Conservation (phyloP, 2,329 filamentous ascomycete species). For the Pseudogymnoascus sp. region DNA sequence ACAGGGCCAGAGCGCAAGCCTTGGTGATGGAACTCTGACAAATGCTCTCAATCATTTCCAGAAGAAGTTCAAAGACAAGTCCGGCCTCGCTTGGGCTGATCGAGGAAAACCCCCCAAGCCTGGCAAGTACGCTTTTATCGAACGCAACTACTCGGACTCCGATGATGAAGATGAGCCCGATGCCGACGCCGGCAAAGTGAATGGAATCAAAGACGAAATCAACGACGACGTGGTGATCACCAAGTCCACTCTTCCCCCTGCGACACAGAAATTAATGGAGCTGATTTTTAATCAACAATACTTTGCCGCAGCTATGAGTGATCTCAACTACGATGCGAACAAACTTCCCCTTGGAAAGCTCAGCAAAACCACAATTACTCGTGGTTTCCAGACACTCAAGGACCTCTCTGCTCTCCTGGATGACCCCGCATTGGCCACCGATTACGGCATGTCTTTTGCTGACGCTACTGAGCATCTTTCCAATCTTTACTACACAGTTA, state of each 20-base stretch:
- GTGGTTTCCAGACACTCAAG: slow-evolving; percentile 71
- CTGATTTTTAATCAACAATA: slow-evolving; percentile 77
- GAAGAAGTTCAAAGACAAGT: slow-evolving; percentile 57
- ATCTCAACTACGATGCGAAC: slow-evolving; percentile 63
- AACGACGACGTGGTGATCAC: slow-evolving; percentile 31
- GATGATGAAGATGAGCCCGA: slow-evolving; percentile 38
- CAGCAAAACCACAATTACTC: slow-evolving; percentile 67
- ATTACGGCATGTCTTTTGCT: slow-evolving; percentile 34
- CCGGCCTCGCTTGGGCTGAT: slow-evolving; percentile 48
- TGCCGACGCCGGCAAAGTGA: slow-evolving; percentile 32
- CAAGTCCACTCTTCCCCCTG: slow-evolving; percentile 50
- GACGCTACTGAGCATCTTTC: slow-evolving; percentile 56
- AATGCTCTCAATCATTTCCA: slow-evolving; percentile 46
- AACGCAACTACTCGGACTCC: slow-evolving; percentile 66
- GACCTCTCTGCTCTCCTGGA: slow-evolving; percentile 63
- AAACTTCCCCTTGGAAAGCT: slow-evolving; percentile 82
- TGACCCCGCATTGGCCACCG: slow-evolving; percentile 39
- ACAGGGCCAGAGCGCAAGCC: slow-evolving; percentile 40
- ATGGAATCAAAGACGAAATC: background rate
- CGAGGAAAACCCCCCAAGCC: slow-evolving; percentile 50
- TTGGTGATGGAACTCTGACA: slow-evolving; percentile 37
- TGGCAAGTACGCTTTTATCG: slow-evolving; percentile 73
- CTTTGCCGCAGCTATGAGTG: slow-evolving; percentile 59
- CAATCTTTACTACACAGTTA: slow-evolving; percentile 72
- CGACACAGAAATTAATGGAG: slow-evolving; percentile 63